These are phyloP conservation scores for Linum usitatissimum DNA, from an alignment of 345 rosid species.

Conservation along the genomic window DNA sequence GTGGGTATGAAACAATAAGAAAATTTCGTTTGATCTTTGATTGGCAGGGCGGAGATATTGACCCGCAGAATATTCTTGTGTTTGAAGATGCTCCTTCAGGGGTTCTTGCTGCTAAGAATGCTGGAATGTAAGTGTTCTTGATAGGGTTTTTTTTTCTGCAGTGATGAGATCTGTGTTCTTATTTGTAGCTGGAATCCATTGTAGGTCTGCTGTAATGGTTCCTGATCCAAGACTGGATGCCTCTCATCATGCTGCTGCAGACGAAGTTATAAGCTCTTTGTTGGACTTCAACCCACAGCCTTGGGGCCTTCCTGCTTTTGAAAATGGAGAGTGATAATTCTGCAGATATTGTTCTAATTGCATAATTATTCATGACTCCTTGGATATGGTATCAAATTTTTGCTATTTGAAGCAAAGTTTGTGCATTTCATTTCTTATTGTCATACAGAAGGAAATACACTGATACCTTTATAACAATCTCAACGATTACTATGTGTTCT, in stretches of 20 bases:
- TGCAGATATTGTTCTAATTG: neutral
- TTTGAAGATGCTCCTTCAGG: conserved; percentile 98
- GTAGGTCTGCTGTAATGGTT: conserved; percentile 77
- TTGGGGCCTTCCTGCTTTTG: conserved; percentile 71
- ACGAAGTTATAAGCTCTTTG: conserved; percentile 61
- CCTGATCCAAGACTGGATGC: conserved; percentile 79
- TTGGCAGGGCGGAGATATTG: conserved; percentile 54
- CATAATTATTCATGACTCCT: neutral
- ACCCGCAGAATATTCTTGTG: conserved; percentile 43
- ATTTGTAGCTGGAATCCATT: conserved; percentile 1
- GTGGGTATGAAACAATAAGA: no score
- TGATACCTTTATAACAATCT: neutral
- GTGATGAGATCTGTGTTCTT: neutral
- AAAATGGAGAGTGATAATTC: conserved; percentile 21
- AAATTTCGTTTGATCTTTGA: conserved; percentile 6
- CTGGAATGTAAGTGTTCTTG: conserved; percentile 67
- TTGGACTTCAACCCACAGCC: conserved; percentile 54
- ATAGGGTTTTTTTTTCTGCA: conserved; percentile 1
- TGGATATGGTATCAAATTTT: neutral
- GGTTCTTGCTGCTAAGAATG: conserved; percentile 78
- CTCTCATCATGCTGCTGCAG: conserved; percentile 49
- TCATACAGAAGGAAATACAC: neutral
- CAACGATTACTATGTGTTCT: neutral
- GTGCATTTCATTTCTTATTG: neutral
- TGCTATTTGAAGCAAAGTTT: neutral